phyloP scores from a whole-genome alignment of 495 filamentous ascomycete species.

The Aspergillus asperescens region DNA sequence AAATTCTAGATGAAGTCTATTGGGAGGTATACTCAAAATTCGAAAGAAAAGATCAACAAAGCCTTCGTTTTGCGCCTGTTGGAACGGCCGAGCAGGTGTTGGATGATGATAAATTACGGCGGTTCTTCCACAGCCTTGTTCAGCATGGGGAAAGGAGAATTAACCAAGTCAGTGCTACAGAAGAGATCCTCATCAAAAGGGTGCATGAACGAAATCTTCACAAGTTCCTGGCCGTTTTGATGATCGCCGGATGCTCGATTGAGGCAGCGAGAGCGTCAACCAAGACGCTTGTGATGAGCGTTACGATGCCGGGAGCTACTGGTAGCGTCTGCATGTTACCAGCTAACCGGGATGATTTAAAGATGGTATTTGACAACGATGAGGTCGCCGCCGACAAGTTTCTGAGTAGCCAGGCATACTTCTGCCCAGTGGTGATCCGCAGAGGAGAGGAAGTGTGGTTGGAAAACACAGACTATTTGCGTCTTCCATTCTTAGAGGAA shows the following conservation, averaged over 20 bases:
- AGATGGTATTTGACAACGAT: not conserved
- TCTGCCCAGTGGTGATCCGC: not conserved
- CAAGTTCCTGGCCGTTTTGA: not conserved
- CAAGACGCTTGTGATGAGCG: not conserved
- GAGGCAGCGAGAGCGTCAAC: not conserved
- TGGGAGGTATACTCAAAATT: not conserved
- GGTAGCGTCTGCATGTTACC: not conserved
- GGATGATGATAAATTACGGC: not conserved
- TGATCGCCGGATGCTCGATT: not conserved
- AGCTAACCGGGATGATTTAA: not conserved
- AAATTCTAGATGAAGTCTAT: not conserved
- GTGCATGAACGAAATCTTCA: not conserved
- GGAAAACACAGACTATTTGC: not conserved
- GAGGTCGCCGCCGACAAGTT: not conserved
- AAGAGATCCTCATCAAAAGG: not conserved
- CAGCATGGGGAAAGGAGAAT: not conserved
- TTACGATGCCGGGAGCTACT: too few relatives aligned
- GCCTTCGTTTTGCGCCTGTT: not conserved
- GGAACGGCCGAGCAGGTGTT: not conserved
- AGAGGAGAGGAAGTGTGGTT: not conserved
- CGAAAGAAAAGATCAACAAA: not conserved
- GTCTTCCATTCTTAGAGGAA: constrained; percentile 4
- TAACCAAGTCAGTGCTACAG: not conserved
- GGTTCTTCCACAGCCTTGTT: not conserved
- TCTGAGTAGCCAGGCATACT: not conserved